Conservation (phyloP, 169 alveolate species). For the Eimeria acervulina region DNA sequence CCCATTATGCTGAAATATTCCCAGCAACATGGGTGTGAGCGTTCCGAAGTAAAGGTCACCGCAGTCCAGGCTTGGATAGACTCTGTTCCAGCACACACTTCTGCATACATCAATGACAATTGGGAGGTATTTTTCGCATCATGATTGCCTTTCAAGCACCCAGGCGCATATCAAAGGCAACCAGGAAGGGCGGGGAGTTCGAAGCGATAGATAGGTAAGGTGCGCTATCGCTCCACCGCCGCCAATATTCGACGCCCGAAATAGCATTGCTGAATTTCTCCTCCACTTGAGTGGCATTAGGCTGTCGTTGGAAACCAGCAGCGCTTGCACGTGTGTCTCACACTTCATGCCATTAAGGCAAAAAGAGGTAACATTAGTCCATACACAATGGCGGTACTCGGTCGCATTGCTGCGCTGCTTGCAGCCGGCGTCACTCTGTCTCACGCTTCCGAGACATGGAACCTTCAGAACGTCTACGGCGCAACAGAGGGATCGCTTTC, state of each 20-base stretch:
- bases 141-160: background rate
- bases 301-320: background rate
- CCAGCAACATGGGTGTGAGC: background rate
- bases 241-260: background rate
- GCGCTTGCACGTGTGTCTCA: background rate
- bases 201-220: slow-evolving; percentile 30
- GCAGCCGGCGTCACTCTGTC: slow-evolving; percentile 50
- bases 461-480: background rate
- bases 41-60: background rate
- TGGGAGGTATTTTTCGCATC: background rate
- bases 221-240: background rate
- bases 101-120: background rate
- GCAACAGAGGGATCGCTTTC: background rate
- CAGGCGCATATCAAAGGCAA: background rate
- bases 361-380: slow-evolving; percentile 30
- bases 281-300: background rate
- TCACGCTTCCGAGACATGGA: slow-evolving; percentile 21
- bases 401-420: slow-evolving; percentile 10
- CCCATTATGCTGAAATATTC: background rate
- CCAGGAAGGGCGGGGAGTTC: background rate
- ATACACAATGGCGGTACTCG: background rate
- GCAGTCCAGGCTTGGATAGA: background rate
- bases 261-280: background rate
- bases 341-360: background rate
- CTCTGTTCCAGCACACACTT: background rate